Conservation (phyloP, 2,329 filamentous ascomycete genomes). For the Colletotrichum costaricense region DNA sequence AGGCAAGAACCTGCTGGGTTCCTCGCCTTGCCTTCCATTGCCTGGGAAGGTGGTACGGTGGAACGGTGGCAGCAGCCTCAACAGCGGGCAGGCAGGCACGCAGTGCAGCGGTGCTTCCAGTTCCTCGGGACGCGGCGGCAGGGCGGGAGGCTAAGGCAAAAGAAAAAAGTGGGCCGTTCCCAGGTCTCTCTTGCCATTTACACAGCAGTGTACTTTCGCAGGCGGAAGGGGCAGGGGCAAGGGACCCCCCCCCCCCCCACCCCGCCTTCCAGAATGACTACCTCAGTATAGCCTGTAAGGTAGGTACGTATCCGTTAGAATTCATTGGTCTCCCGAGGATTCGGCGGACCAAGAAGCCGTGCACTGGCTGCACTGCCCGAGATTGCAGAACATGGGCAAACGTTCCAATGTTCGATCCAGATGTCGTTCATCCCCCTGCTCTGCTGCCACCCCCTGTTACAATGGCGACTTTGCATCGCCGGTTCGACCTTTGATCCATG, state of each 20-base stretch:
- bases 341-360: background rate
- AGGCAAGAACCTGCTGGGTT: background rate
- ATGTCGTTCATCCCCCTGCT: background rate
- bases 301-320: too few relatives aligned
- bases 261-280: background rate
- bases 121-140: slow-evolving; percentile 32
- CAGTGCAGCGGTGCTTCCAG: slow-evolving; percentile 14
- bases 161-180: background rate
- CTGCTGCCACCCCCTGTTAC: background rate
- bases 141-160: slow-evolving; percentile 19
- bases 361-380: background rate
- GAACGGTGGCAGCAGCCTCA: background rate
- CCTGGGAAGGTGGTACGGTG: background rate
- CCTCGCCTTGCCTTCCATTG: too few relatives aligned
- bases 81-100: background rate
- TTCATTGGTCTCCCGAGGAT: background rate
- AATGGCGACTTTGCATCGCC: background rate
- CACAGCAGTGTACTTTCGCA: background rate
- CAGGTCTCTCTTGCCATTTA: too few relatives aligned
- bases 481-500: background rate
- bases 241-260: background rate
- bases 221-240: background rate
- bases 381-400: background rate
- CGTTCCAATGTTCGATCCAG: background rate
- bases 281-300: too few relatives aligned